phyloP scores from a whole-genome alignment of 2,329 filamentous ascomycete species.

The Bipolaris gigantea region DNA sequence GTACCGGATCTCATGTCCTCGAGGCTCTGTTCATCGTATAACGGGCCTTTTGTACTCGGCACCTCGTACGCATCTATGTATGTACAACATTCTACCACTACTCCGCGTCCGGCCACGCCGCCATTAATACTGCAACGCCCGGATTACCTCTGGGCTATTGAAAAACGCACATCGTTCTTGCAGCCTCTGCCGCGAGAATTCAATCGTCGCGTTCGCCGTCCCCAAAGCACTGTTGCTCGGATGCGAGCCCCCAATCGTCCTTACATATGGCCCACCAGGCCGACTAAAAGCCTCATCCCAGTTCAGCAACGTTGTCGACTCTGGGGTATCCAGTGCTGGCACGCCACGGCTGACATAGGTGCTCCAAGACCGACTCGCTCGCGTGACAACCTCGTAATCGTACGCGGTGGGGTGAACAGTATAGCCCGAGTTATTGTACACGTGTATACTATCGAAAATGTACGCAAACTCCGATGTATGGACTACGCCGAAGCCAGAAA shows the following conservation, averaged over 20 bases:
- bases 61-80: not conserved
- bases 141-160: constrained; percentile 50
- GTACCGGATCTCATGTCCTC: not conserved
- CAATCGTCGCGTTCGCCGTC: constrained; percentile 35
- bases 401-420: constrained; percentile 36
- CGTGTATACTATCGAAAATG: constrained; percentile 49
- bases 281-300: constrained; percentile 47
- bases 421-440: constrained; percentile 48
- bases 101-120: constrained; percentile 28
- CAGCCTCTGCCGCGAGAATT: constrained; percentile 46
- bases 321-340: constrained; percentile 17
- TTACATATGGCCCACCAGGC: constrained; percentile 23
- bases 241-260: constrained; percentile 48
- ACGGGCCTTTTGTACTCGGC: not conserved
- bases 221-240: constrained; percentile 50
- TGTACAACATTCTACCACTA: constrained; percentile 19
- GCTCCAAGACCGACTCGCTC: constrained; percentile 53
- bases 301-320: constrained; percentile 20
- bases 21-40: not conserved
- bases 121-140: constrained; percentile 39
- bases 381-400: constrained; percentile 48
- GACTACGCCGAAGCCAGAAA: constrained; percentile 50
- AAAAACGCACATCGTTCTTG: constrained; percentile 53
- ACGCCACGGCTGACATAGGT: constrained; percentile 49
- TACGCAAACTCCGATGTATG: constrained; percentile 60